These are phyloP conservation scores for Sechiopsis laciniata DNA, from an alignment of 306 rosid genomes.

Conservation along the genomic window DNA sequence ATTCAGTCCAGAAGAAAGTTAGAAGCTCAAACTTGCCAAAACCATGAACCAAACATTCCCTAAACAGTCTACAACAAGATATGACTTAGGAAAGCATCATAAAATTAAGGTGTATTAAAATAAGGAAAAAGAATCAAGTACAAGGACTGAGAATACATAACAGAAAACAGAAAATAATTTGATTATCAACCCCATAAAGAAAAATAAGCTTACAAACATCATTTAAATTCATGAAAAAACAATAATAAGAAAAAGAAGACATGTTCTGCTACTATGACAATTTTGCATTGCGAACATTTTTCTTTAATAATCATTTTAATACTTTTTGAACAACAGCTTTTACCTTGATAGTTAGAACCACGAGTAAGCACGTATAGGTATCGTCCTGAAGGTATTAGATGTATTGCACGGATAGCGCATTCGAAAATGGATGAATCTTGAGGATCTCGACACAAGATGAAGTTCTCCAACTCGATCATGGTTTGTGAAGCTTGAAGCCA, in stretches of 20 bases:
- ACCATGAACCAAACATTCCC: background rate
- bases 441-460: slow-evolving; percentile 24
- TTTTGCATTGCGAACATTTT: slow-evolving; percentile 31
- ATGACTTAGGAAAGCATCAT: background rate
- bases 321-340: slow-evolving; percentile 28
- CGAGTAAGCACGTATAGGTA: background rate
- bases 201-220: slow-evolving; percentile 35
- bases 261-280: slow-evolving; percentile 28
- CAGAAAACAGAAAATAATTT: slow-evolving; percentile 17
- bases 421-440: slow-evolving; percentile 21
- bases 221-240: slow-evolving; percentile 36
- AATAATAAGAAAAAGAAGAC: slow-evolving; percentile 27
- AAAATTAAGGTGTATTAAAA: background rate
- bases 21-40: background rate
- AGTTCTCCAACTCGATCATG: slow-evolving; percentile 33
- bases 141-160: slow-evolving; percentile 3
- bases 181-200: slow-evolving; percentile 22
- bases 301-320: slow-evolving; percentile 27
- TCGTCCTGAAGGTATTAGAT: background rate
- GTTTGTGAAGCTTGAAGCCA: slow-evolving; percentile 79
- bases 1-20: background rate
- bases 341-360: slow-evolving; percentile 25
- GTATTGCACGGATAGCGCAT: slow-evolving; percentile 2
- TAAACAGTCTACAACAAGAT: background rate
- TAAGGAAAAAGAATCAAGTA: background rate